Evolutionary conservation across 345 rosid genomes (phyloP).

Genomic region (Erysimum cheiranthoides): DNA sequence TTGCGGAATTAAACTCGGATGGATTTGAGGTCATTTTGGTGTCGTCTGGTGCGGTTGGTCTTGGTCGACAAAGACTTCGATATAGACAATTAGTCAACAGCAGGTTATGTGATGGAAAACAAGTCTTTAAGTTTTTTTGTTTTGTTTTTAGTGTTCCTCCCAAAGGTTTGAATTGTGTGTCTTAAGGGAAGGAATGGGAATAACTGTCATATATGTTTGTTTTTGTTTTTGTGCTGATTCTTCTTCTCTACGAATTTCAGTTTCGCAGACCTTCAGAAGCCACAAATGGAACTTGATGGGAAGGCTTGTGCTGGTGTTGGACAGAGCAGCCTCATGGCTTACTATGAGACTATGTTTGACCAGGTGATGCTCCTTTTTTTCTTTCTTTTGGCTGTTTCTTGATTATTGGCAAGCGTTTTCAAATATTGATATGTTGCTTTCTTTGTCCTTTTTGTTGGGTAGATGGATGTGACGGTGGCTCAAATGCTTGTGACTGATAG

Average conservation of each 20-base stretch:
- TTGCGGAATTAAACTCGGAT: conserved; percentile 81
- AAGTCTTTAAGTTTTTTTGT: background rate
- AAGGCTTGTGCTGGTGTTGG: conserved; percentile 99
- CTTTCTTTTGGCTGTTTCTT: background rate
- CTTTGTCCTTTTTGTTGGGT: conserved; percentile 34
- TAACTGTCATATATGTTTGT: background rate
- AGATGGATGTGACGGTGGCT: conserved; percentile 95
- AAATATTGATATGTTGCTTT: conserved; percentile 18
- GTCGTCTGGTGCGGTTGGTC: conserved; percentile 95
- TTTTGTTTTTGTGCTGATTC: conserved; percentile 20
- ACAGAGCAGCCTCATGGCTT: conserved; percentile 95
- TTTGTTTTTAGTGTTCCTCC: background rate
- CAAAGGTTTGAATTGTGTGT: conserved; percentile 4
- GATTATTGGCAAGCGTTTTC: background rate
- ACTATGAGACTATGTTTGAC: conserved; percentile 83
- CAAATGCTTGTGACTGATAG: conserved; percentile 96
- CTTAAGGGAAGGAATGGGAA: background rate
- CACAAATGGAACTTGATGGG: conserved; percentile 87
- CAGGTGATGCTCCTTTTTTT: conserved; percentile 55
- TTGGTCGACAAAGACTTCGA: conserved; percentile 94
- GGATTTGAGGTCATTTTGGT: conserved; percentile 90
- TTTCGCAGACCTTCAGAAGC: conserved; percentile 95
- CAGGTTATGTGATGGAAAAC: conserved; percentile 62
- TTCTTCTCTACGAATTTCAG: conserved; percentile 49
- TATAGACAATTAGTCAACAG: conserved; percentile 84